These are phyloP conservation scores for Ophiostoma piceae DNA, from an alignment of 2,329 filamentous ascomycete species.

Conservation along the genomic window DNA sequence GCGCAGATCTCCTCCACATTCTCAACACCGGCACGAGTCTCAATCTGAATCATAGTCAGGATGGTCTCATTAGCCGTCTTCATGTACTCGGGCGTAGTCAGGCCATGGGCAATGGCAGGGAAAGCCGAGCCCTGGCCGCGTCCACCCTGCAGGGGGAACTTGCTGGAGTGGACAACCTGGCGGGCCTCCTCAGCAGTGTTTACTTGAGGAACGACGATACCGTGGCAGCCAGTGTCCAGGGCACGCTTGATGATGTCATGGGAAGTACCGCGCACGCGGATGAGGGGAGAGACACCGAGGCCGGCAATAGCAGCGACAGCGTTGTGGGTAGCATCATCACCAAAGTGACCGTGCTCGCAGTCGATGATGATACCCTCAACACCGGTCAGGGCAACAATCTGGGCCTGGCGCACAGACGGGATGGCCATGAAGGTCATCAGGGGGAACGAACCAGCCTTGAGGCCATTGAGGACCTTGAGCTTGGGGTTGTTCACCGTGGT, in stretches of 20 bases:
- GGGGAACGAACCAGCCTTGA: conserved; percentile 30
- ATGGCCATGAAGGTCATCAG: conserved; percentile 48
- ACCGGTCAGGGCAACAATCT: conserved; percentile 46
- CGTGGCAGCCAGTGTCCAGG: conserved; percentile 48
- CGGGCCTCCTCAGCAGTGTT: conserved; percentile 43
- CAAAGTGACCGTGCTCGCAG: conserved; percentile 50
- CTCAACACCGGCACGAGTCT: conserved; percentile 41
- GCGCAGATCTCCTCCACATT: conserved; percentile 43
- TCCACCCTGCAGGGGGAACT: conserved; percentile 47
- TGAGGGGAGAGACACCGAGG: conserved; percentile 41
- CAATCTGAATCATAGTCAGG: conserved; percentile 43
- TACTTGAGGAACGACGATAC: conserved; percentile 45
- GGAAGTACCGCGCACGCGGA: conserved; percentile 37
- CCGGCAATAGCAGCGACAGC: conserved; percentile 49
- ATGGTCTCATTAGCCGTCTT: conserved; percentile 46
- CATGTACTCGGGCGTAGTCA: conserved; percentile 46
- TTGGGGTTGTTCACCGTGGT: conserved; percentile 20
- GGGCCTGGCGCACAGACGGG: conserved; percentile 43
- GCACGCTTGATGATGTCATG: conserved; percentile 47
- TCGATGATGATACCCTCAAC: conserved; percentile 48
- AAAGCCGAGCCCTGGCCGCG: conserved; percentile 49
- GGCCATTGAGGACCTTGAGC: conserved; percentile 34
- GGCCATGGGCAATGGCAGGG: conserved; percentile 42
- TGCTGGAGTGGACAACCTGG: conserved; percentile 44
- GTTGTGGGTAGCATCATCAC: conserved; percentile 50